Percentiles rank a stretch among this genome's conserved stretches.
phyloP scores from a whole-genome alignment of 129 eudicot genomes.

The Centaurea solstitialis region DNA sequence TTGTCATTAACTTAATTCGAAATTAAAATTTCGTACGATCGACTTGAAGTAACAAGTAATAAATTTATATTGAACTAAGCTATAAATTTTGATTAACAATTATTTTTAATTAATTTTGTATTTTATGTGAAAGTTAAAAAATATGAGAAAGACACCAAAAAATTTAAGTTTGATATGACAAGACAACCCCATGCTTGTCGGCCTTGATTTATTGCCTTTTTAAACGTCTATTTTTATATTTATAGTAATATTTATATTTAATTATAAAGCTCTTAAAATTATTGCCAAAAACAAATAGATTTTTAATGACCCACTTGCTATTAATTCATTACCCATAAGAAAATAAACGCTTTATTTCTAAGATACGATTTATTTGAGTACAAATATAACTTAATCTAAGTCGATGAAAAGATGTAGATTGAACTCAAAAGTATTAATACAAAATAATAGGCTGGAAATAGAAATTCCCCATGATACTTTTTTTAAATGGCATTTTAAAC shows the following conservation, averaged over 20 bases:
- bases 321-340: not conserved
- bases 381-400: too few relatives aligned
- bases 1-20: not conserved
- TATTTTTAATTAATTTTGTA: not conserved
- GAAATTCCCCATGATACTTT: too few relatives aligned
- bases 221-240: slow-evolving; percentile 10
- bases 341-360: not conserved
- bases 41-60: not conserved
- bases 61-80: not conserved
- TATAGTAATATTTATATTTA: not conserved
- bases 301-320: not conserved
- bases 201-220: slow-evolving; percentile 31
- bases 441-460: too few relatives aligned
- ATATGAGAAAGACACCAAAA: slow-evolving; percentile 25
- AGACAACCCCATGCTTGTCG: slow-evolving; percentile 51
- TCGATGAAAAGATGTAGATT: too few relatives aligned
- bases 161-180: slow-evolving; percentile 42
- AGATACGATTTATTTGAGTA: not conserved
- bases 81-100: not conserved
- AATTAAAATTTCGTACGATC: not conserved
- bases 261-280: not conserved
- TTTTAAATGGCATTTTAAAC: too few relatives aligned
- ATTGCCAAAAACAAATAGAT: not conserved
- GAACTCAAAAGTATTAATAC: too few relatives aligned
- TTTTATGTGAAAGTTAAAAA: slow-evolving; percentile 31